These are phyloP conservation scores for Mycena epipterygia DNA, from an alignment of 768 basidiomycete species.

Conservation along the genomic window DNA sequence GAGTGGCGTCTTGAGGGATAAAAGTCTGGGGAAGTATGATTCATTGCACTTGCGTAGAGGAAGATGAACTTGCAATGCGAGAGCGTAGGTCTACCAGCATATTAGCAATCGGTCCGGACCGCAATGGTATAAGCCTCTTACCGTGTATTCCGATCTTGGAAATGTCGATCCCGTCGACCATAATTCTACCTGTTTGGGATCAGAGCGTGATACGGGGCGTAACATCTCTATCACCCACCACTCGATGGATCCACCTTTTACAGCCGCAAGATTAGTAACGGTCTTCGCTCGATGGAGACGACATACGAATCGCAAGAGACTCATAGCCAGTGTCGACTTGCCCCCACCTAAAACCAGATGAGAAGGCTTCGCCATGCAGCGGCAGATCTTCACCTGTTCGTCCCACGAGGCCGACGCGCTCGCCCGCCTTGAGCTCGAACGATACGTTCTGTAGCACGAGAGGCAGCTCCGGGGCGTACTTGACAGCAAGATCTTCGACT, in stretches of 20 bases:
- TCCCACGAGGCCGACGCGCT: constrained; percentile 85
- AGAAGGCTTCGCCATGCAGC: constrained; percentile 69
- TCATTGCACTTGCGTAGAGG: background rate
- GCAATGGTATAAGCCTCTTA: background rate
- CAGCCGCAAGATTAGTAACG: constrained; percentile 56
- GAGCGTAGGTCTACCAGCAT: constrained; percentile 3
- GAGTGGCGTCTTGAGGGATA: constrained; percentile 66
- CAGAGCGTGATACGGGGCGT: background rate
- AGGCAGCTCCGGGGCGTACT: constrained; percentile 89
- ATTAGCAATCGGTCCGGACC: background rate
- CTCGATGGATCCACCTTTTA: constrained; percentile 74
- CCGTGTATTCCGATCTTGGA: constrained; percentile 68
- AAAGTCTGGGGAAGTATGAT: constrained; percentile 48
- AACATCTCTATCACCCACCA: too few species aligned
- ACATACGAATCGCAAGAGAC: constrained; percentile 83
- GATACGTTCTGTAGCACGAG: constrained; percentile 83
- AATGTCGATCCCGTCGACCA: constrained; percentile 81
- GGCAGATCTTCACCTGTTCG: constrained; percentile 51
- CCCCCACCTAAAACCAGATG: constrained; percentile 79
- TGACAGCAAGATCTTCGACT: constrained; percentile 84
- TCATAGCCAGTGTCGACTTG: constrained; percentile 90
- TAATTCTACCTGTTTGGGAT: constrained; percentile 60
- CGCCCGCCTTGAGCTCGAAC: constrained; percentile 77
- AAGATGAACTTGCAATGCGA: background rate
- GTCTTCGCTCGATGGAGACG: background rate